phyloP scores from a whole-genome alignment of 139 green algal species.

The Astrephomene gubernaculifera region DNA sequence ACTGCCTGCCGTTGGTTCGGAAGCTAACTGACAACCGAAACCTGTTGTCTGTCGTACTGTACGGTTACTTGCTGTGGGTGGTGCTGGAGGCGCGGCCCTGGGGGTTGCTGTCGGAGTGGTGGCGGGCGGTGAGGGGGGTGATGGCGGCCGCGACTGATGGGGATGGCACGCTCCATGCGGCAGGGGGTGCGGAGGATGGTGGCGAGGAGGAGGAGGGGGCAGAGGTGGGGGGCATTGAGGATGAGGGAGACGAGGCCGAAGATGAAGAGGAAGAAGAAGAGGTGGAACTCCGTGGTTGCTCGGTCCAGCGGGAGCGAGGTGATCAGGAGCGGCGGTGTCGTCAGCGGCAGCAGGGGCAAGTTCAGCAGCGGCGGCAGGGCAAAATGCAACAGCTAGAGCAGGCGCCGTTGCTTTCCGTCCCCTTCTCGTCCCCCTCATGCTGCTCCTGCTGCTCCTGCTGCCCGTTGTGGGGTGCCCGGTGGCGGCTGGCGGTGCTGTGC shows the following conservation, averaged over 20 bases:
- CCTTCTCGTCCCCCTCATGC: too few species aligned
- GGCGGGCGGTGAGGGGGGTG: not conserved
- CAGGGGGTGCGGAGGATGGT: not conserved
- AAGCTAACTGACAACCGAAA: constrained; percentile 67
- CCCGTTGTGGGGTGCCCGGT: constrained; percentile 51
- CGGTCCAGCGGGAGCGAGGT: too few species aligned
- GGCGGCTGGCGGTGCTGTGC: constrained; percentile 65
- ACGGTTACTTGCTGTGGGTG: constrained; percentile 47
- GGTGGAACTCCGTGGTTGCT: too few species aligned
- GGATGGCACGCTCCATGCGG: not conserved
- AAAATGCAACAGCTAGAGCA: too few species aligned
- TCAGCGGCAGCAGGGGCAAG: too few species aligned
- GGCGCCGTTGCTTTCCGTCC: too few species aligned
- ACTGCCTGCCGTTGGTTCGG: constrained; percentile 74
- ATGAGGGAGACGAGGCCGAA: not conserved
- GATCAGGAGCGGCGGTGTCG: too few species aligned
- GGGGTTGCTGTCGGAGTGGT: constrained; percentile 36
- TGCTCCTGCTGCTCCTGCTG: too few species aligned
- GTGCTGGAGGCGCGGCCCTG: constrained; percentile 41
- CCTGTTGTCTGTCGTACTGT: constrained; percentile 53
- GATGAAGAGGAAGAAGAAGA: too few species aligned
- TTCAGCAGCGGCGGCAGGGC: not conserved
- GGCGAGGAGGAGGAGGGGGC: not conserved
- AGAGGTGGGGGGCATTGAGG: not conserved
- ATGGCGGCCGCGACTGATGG: not conserved